Evolutionary conservation across 139 green algal species (phyloP).

Genomic region (Pseudopediastrum boryanum): DNA sequence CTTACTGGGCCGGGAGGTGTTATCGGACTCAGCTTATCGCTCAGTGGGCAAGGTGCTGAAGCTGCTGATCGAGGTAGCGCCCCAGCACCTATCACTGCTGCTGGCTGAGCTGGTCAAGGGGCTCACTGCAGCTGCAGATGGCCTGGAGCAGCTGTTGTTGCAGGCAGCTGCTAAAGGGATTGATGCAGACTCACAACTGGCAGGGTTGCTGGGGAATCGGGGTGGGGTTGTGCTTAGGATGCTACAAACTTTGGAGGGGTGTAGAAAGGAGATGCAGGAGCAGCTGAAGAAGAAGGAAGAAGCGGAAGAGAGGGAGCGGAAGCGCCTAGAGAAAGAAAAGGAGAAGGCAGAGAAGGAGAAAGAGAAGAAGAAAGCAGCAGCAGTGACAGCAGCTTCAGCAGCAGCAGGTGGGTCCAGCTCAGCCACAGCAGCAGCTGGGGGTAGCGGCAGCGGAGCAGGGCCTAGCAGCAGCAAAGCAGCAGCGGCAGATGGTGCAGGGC

Average conservation of each 20-base stretch:
- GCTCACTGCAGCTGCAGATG: slow-evolving; percentile 40
- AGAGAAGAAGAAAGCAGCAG: slow-evolving; percentile 6
- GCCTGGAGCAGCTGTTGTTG: slow-evolving; percentile 46
- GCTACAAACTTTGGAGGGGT: slow-evolving; percentile 67
- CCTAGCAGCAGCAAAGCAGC: slow-evolving; percentile 5
- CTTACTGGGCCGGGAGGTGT: slow-evolving; percentile 49
- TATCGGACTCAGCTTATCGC: slow-evolving; percentile 69
- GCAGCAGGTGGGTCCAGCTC: background rate
- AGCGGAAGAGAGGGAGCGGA: background rate
- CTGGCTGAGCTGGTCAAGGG: slow-evolving; percentile 59
- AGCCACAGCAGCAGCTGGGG: slow-evolving; percentile 6
- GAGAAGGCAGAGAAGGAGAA: slow-evolving; percentile 9
- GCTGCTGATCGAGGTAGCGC: slow-evolving; percentile 65
- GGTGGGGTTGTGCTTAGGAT: slow-evolving; percentile 70
- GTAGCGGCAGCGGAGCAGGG: background rate
- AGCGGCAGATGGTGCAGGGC: slow-evolving; percentile 15
- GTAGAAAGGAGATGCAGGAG: slow-evolving; percentile 40
- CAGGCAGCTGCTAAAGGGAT: slow-evolving; percentile 35
- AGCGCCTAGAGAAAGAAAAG: slow-evolving; percentile 22
- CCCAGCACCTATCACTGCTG: slow-evolving; percentile 60
- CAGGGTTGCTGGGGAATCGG: slow-evolving; percentile 41
- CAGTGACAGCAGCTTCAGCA: slow-evolving; percentile 1
- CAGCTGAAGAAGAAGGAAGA: slow-evolving; percentile 16
- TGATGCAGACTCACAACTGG: slow-evolving; percentile 35
- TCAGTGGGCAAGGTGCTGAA: slow-evolving; percentile 56